Evolutionary conservation across 179 eudicot genomes (phyloP).

Genomic region (Patellifolia procumbens): DNA sequence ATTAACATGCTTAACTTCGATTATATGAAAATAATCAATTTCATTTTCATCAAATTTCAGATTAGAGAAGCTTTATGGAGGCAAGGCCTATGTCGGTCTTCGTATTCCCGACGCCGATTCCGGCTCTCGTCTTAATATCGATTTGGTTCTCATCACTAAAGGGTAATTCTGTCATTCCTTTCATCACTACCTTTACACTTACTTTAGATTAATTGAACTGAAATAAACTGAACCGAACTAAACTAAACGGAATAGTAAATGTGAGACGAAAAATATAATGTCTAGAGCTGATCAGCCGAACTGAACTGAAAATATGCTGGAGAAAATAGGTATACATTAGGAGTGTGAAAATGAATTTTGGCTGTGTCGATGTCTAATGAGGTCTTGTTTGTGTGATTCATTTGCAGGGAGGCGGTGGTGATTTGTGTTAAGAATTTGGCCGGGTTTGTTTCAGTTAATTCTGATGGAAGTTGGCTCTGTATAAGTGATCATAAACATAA

Average conservation of each 20-base stretch:
- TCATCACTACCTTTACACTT: background rate
- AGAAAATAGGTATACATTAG: no score
- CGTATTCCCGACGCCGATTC: constrained; percentile 81
- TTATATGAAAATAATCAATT: background rate
- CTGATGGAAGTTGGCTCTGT: constrained; percentile 82
- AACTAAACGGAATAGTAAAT: no score
- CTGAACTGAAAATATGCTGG: no score
- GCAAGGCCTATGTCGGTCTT: constrained; percentile 76
- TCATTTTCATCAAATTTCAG: constrained; percentile 27
- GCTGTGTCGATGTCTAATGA: background rate
- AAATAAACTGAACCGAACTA: no score
- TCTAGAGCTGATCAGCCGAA: no score
- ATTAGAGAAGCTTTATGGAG: constrained; percentile 69
- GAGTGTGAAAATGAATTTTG: no score
- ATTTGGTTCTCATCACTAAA: constrained; percentile 68
- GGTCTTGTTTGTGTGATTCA: background rate
- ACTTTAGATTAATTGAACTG: background rate
- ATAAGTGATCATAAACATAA: constrained; percentile 47
- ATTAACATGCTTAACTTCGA: no score
- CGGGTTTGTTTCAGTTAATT: constrained; percentile 59
- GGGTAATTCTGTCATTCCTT: constrained; percentile 34
- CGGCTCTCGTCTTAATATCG: constrained; percentile 57
- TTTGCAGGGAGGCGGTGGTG: constrained; percentile 66
- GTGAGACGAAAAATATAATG: no score
- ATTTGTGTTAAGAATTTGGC: constrained; percentile 63